Base-by-base conservation (phyloP, 2,329 filamentous ascomycete species). In the Geosmithia putterillii region DNA sequence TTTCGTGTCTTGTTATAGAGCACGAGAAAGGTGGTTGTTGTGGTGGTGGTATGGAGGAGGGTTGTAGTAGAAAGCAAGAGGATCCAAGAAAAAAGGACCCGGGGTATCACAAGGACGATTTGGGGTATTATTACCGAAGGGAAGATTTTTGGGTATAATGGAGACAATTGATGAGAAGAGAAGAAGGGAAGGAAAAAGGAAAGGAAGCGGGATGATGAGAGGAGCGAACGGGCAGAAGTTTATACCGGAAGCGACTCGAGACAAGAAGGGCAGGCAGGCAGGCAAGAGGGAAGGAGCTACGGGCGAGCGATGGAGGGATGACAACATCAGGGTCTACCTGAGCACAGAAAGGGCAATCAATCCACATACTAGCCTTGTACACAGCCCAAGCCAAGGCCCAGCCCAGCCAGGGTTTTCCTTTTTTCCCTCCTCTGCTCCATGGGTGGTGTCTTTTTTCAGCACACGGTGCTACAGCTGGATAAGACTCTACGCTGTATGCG, bases 51-150 rank as follows among this genome's bases (percentile, higher is more conserved):
- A 25, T 7, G 22, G 9, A 17, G 18, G 22, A 40, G 38, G 22
- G 41, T 36, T n/a, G 28, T 38, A 42, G n/a, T n/a, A 32, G 17
- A 36, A 36, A 37, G 41, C 15, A n/a, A n/a, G 19, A 19, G 28
- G 32, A 35, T 42, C 28, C 28, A 42, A 20, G 9, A 35, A 23
- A 10, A 39, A 20, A n/a, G 22, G 32, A 32, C 21, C 42, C 40
- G 40, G 42, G 42, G 42, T 43, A 43, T 43, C 42, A 43, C 42
- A 19, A 43, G 36, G 28, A 32, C 28, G 28, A 39, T 21, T 43
- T 22, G 21, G 34, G 15, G 20, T 20, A 40, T 40, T 40, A 38
- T 8, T 21, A 25, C 38, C 20, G 38, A 20, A 40, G 20, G 22
- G 15, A 32, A 32, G 39, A 7, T 28, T 25, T n/a, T 41, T 41